A percentile compares a stretch with the other conserved stretches of the same genome.
These are phyloP conservation scores for Eleusine coracana DNA, from an alignment of 176 grass and related monocot genomes.

Conservation along the genomic window DNA sequence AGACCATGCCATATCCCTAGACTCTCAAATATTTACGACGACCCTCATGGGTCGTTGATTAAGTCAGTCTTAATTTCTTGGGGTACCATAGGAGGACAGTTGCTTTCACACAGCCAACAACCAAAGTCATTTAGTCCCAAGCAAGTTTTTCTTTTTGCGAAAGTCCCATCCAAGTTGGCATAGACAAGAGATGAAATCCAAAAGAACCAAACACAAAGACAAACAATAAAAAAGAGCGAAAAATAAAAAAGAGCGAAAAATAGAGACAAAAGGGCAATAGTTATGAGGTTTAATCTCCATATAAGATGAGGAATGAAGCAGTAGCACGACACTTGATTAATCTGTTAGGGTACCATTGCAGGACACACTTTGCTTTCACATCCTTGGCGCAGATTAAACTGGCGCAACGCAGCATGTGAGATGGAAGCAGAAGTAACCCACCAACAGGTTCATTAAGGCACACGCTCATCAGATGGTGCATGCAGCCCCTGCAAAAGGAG, in stretches of 20 bases:
- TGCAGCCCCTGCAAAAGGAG: neutral
- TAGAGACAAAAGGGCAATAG: too few species aligned
- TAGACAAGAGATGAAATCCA: too few species aligned
- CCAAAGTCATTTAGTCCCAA: too few species aligned
- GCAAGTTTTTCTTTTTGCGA: too few species aligned
- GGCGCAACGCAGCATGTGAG: slow-evolving; percentile 5
- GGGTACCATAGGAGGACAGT: neutral
- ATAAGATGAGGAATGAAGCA: too few species aligned
- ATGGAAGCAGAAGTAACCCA: slow-evolving; percentile 5
- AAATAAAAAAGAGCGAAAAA: too few species aligned
- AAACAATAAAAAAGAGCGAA: too few species aligned
- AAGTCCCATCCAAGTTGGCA: too few species aligned
- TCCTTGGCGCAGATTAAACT: neutral
- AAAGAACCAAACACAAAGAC: too few species aligned
- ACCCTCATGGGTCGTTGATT: neutral
- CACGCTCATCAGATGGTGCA: neutral
- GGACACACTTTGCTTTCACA: neutral
- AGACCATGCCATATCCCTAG: neutral
- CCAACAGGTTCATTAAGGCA: slow-evolving; percentile 32
- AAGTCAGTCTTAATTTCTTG: neutral
- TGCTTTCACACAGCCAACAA: too few species aligned
- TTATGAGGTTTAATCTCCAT: too few species aligned
- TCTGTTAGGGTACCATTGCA: neutral
- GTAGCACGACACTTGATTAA: neutral
- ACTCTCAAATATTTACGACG: neutral